These are phyloP conservation scores for Irpex sp. DNA, from an alignment of 1,284 basidiomycete species.

Conservation along the genomic window DNA sequence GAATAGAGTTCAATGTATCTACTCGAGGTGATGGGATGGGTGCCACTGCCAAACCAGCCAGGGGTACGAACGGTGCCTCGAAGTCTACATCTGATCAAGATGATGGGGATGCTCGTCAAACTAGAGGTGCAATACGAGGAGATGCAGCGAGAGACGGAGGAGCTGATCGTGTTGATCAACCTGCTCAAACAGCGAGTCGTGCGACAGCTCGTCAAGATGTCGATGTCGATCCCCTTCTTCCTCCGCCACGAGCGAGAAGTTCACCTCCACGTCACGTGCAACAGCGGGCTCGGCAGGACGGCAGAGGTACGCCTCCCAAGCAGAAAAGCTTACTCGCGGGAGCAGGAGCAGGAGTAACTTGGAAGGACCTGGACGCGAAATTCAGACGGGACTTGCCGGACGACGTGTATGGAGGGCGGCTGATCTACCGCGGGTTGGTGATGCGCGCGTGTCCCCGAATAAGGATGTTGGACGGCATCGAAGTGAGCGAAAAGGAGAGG, in stretches of 20 bases:
- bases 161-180: neutral
- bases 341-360: conserved; percentile 30
- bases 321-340: neutral
- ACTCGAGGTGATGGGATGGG: neutral
- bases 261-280: neutral
- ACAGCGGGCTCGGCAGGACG: neutral
- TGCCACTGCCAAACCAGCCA: neutral
- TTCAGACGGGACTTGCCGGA: conserved; percentile 88
- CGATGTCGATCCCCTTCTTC: neutral
- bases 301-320: neutral
- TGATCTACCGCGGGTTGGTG: conserved; percentile 83
- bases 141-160: neutral
- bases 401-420: conserved; percentile 75
- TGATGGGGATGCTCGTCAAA: neutral
- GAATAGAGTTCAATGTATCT: conserved; percentile 3
- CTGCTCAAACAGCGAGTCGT: neutral
- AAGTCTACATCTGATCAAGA: neutral
- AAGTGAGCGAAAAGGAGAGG: conserved; percentile 74
- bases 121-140: neutral
- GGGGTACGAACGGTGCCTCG: conserved; percentile 3
- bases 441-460: conserved; percentile 70
- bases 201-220: neutral
- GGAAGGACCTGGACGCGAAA: conserved; percentile 76
- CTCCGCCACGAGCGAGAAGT: neutral
- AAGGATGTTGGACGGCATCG: conserved; percentile 76